Percentiles rank a stretch among this genome's conserved stretches.
Evolutionary conservation across 306 rosid species (phyloP).

Genomic region (Cyclanthera cordifolia): DNA sequence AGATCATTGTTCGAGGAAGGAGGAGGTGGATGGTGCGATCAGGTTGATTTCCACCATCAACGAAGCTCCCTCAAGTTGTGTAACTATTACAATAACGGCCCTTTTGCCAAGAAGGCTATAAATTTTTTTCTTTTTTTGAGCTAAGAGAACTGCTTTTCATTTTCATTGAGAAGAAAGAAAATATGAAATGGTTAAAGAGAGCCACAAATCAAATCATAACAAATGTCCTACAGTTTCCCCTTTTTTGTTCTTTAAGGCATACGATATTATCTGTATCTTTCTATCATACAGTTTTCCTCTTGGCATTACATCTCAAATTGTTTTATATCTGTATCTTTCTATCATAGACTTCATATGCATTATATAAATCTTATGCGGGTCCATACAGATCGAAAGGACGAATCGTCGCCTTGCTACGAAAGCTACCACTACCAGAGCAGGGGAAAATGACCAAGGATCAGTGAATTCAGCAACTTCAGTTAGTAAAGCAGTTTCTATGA

Average conservation of each 20-base stretch:
- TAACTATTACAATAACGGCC: not conserved
- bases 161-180: not conserved
- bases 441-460: conserved; percentile 30
- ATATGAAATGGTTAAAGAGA: not conserved
- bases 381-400: conserved; percentile 45
- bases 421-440: conserved; percentile 10
- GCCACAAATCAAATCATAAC: no score
- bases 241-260: not conserved
- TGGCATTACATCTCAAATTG: not conserved
- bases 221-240: not conserved
- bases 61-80: not conserved
- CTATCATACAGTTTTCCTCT: not conserved
- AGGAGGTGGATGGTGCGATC: no score
- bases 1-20: not conserved
- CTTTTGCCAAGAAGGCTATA: not conserved
- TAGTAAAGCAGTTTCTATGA: conserved; percentile 74
- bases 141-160: not conserved
- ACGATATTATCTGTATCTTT: no score
- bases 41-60: no score
- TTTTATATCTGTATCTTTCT: not conserved
- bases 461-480: conserved; percentile 66
- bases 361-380: conserved; percentile 3
- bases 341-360: not conserved
- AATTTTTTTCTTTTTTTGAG: not conserved
- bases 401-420: conserved; percentile 16